Conservation (phyloP, 2,329 filamentous ascomycete species). For the Fusarium virguliforme region DNA sequence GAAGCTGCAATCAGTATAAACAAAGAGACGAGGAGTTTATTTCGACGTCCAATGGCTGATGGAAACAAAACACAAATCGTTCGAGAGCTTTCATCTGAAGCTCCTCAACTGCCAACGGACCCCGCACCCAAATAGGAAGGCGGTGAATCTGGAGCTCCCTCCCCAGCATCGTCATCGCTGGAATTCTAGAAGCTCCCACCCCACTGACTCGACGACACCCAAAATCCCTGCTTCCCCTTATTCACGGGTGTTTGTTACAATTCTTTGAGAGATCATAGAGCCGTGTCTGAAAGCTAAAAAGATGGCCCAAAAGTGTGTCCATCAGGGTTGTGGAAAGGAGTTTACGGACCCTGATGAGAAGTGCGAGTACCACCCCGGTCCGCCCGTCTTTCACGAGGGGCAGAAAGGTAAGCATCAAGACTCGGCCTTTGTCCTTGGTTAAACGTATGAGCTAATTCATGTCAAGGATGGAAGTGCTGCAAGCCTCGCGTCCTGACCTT, state of each 20-base stretch:
- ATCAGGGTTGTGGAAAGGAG: slow-evolving; percentile 93
- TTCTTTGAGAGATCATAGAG: slow-evolving; percentile 24
- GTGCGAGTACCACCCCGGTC: slow-evolving; percentile 93
- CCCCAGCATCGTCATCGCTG: slow-evolving; percentile 49
- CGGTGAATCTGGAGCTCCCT: slow-evolving; percentile 52
- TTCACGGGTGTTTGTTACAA: slow-evolving; percentile 11
- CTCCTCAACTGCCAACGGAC: slow-evolving; percentile 31
- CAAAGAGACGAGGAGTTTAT: too few relatives aligned
- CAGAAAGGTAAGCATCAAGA: slow-evolving; percentile 83
- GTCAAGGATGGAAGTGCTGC: slow-evolving; percentile 98
- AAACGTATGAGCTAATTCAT: slow-evolving; percentile 11
- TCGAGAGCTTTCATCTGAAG: slow-evolving; percentile 28
- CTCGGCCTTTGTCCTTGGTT: neutral
- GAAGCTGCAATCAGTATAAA: too few relatives aligned
- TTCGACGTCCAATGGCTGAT: neutral
- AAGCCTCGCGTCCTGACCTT: slow-evolving; percentile 97
- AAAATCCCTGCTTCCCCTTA: slow-evolving; percentile 25
- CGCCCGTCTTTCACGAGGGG: slow-evolving; percentile 96
- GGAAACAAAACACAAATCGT: slow-evolving; percentile 26
- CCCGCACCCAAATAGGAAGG: slow-evolving; percentile 57
- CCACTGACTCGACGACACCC: slow-evolving; percentile 46
- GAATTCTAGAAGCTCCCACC: slow-evolving; percentile 62
- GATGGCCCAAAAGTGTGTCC: slow-evolving; percentile 91
- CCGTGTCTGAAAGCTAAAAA: slow-evolving; percentile 14
- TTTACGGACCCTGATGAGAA: slow-evolving; percentile 87